Conservation (phyloP, 164 flowering plant genomes). For the Sedum album region DNA sequence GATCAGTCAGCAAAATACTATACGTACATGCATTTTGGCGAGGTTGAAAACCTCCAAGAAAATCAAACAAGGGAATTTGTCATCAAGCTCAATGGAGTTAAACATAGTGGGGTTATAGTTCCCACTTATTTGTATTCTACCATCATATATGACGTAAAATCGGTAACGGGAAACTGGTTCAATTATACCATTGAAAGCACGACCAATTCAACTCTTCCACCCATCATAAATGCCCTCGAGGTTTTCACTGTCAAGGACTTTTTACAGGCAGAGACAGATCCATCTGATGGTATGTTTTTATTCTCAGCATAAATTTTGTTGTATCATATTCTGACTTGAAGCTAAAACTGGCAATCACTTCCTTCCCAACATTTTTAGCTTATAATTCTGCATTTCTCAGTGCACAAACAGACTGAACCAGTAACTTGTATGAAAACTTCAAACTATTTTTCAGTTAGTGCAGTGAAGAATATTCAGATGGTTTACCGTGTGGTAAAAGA, state of each 20-base stretch:
- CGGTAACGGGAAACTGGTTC: not conserved
- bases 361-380: too few relatives aligned
- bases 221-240: conserved; percentile 29
- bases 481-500: not conserved
- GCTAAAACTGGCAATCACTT: too few relatives aligned
- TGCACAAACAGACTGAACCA: too few relatives aligned
- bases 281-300: conserved; percentile 13
- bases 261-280: conserved; percentile 14
- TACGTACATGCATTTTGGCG: conserved; percentile 8
- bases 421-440: not conserved
- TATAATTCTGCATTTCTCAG: too few relatives aligned
- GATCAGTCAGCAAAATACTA: not conserved
- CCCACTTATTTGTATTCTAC: not conserved
- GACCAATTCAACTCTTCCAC: conserved; percentile 16
- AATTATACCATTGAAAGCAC: conserved; percentile 2
- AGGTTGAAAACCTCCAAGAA: not conserved
- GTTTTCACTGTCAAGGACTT: conserved; percentile 13
- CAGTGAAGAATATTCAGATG: not conserved
- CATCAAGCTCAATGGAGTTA: conserved; percentile 7
- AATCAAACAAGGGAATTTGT: conserved; percentile 11
- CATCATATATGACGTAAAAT: not conserved
- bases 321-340: too few relatives aligned
- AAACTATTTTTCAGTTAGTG: not conserved
- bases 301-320: too few relatives aligned
- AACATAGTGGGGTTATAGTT: not conserved